phyloP scores from a whole-genome alignment of 1,284 basidiomycete genomes.

The Cryptococcus sp. region DNA sequence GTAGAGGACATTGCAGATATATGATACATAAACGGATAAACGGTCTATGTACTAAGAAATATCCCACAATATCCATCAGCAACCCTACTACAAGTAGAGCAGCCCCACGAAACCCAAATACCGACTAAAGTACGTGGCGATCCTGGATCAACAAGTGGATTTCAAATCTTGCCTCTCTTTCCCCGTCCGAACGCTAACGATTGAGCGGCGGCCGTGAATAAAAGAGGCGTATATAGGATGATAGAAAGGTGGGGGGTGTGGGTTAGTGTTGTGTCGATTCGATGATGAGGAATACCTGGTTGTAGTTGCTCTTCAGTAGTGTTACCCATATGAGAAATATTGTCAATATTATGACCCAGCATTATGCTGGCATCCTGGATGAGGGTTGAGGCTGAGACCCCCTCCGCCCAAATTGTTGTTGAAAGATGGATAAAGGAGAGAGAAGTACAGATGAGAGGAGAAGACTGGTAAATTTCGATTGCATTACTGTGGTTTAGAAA shows the following conservation, averaged over 20 bases:
- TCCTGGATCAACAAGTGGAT: constrained; percentile 1
- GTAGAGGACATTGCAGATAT: no score
- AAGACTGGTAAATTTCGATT: background rate
- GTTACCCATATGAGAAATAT: no score
- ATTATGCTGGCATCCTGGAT: no score
- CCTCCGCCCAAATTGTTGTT: no score
- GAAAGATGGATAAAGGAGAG: no score
- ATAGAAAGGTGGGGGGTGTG: constrained; percentile 3
- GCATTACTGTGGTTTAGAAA: background rate
- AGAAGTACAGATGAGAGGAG: background rate
- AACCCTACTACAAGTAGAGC: background rate
- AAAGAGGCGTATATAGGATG: constrained; percentile 25
- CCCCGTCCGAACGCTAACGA: constrained; percentile 41
- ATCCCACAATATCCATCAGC: constrained; percentile 2
- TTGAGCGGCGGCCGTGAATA: constrained; percentile 45
- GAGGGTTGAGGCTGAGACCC: no score
- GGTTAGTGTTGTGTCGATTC: no score
- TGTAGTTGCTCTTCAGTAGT: no score
- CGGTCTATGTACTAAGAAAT: no score
- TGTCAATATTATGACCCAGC: no score
- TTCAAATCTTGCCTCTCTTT: constrained; percentile 43
- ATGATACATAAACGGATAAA: no score
- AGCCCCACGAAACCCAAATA: background rate
- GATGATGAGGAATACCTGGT: no score
- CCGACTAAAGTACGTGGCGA: constrained; percentile 21